Conservation (phyloP, 768 basidiomycete species). For the Cystobasidiopsis lactophilus region DNA sequence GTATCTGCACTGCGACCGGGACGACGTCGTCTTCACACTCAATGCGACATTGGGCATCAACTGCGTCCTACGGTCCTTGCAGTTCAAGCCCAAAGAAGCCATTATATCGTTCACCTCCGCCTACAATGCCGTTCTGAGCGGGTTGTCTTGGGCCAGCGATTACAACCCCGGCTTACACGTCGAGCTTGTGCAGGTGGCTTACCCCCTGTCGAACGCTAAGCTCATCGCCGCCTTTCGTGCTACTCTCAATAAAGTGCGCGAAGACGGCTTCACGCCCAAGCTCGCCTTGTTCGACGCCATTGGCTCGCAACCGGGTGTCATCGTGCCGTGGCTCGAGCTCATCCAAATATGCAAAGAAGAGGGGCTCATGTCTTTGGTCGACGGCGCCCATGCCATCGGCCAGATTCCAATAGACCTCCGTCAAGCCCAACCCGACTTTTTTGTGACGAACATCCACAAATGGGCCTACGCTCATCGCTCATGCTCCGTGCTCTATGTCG, state of each 20-base stretch:
- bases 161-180: neutral
- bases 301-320: neutral
- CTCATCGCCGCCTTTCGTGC: neutral
- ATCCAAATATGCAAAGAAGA: neutral
- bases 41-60: neutral
- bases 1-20: too few relatives aligned
- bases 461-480: neutral
- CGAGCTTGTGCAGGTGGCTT: neutral
- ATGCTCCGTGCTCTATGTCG: neutral
- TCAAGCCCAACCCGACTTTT: neutral
- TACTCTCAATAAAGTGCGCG: neutral
- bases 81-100: neutral
- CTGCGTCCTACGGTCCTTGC: neutral
- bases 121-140: neutral
- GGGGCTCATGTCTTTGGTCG: neutral
- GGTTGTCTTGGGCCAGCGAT: neutral
- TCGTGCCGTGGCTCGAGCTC: neutral
- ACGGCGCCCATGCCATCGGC: neutral
- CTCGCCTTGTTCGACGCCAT: neutral
- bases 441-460: neutral
- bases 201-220: neutral
- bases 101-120: neutral
- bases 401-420: neutral
- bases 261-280: neutral
- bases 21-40: too few relatives aligned